A percentile compares a stretch with the other conserved stretches of the same genome.
Evolutionary conservation across 768 basidiomycete genomes (phyloP).

Genomic region (Rhodotorula graminis): DNA sequence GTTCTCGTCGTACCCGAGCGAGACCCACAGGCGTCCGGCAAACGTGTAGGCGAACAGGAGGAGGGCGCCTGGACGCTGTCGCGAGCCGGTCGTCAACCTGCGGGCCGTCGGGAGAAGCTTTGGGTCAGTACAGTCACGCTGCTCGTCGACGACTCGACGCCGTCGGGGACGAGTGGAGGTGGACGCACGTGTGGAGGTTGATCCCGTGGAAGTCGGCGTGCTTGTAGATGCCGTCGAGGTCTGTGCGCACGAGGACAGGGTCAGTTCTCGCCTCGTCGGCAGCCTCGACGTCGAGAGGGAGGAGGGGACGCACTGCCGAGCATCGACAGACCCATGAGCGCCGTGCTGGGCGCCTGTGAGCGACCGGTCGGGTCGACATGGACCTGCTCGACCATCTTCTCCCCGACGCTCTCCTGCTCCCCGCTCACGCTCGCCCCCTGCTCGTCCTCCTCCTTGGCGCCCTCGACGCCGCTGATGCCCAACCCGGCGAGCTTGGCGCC

Average conservation of each 20-base stretch:
- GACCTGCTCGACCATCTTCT: background rate
- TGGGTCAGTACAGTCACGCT: background rate
- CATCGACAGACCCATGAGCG: slow-evolving; percentile 71
- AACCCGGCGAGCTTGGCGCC: slow-evolving; percentile 17
- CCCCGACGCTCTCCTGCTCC: background rate
- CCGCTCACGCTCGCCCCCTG: background rate
- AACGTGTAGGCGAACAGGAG: slow-evolving; percentile 63
- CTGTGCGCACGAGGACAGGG: background rate
- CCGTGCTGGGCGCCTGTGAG: slow-evolving; percentile 53
- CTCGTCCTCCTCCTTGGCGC: background rate
- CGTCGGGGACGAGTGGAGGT: no score
- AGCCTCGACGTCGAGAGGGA: background rate
- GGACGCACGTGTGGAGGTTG: slow-evolving; percentile 55
- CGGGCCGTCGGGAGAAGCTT: background rate
- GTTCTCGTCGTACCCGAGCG: slow-evolving; percentile 72
- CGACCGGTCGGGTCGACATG: background rate
- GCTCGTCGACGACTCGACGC: no score
- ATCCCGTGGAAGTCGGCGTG: slow-evolving; percentile 60
- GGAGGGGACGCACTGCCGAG: slow-evolving; percentile 55
- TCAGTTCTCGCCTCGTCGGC: background rate
- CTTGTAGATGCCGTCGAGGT: slow-evolving; percentile 74
- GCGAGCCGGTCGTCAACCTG: slow-evolving; percentile 68
- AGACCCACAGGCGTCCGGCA: slow-evolving; percentile 66
- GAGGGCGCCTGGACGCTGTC: slow-evolving; percentile 73
- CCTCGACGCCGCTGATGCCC: background rate